A percentile compares a stretch with the other conserved stretches of the same genome.
Evolutionary conservation across 2,329 filamentous ascomycete species (phyloP).

Genomic region (Aaosphaeria arxii): DNA sequence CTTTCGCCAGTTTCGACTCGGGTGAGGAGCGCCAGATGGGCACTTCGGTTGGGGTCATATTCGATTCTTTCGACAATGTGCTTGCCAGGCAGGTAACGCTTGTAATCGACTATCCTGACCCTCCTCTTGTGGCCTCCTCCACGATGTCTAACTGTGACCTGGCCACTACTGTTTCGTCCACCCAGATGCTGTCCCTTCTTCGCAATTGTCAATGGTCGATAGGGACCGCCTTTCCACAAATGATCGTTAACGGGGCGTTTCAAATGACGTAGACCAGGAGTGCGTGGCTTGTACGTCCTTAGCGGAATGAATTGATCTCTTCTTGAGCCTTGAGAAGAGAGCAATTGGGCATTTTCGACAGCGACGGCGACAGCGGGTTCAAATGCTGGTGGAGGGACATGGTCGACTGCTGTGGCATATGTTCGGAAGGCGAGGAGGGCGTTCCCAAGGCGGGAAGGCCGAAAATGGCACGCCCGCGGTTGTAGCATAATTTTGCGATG

Average conservation of each 20-base stretch:
- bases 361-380: constrained; percentile 30
- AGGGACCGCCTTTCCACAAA: constrained; percentile 88
- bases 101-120: constrained; percentile 89
- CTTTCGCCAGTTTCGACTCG: constrained; percentile 70
- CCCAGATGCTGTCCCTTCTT: constrained; percentile 93
- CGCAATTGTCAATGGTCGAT: constrained; percentile 77
- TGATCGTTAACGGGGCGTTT: constrained; percentile 93
- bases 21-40: constrained; percentile 86
- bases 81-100: constrained; percentile 72
- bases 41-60: constrained; percentile 89
- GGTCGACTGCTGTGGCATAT: constrained; percentile 51
- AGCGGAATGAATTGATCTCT: constrained; percentile 48
- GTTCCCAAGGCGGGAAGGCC: constrained; percentile 48
- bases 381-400: constrained; percentile 25
- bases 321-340: constrained; percentile 22
- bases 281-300: constrained; percentile 89
- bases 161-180: constrained; percentile 83
- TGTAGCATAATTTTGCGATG: constrained; percentile 56
- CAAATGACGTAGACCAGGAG: constrained; percentile 88
- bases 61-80: constrained; percentile 93
- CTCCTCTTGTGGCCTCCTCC: constrained; percentile 90
- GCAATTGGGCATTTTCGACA: constrained; percentile 12
- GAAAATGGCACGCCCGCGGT: constrained; percentile 58
- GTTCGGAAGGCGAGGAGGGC: constrained; percentile 48
- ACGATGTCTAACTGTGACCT: constrained; percentile 84